Percentiles rank a stretch among this genome's conserved stretches.
These are phyloP conservation scores for Psilocybe tampanensis DNA, from an alignment of 768 basidiomycete species.

Conservation along the genomic window DNA sequence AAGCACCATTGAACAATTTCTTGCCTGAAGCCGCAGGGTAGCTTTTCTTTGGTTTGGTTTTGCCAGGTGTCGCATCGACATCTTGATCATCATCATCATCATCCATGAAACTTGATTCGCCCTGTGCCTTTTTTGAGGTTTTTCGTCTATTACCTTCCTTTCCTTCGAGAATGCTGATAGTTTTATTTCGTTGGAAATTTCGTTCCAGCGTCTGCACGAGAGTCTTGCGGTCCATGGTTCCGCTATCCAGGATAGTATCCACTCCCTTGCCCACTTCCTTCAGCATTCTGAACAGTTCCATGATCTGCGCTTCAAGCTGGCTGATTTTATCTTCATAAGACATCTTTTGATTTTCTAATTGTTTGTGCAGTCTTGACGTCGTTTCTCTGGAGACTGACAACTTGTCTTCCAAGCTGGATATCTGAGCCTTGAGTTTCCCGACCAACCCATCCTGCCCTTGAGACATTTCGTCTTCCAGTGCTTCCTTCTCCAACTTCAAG, in stretches of 20 bases:
- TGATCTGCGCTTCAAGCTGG: conserved; percentile 89
- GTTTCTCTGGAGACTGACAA: conserved; percentile 79
- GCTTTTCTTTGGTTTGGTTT: conserved; percentile 45
- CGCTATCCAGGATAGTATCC: conserved; percentile 70
- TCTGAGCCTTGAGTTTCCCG: conserved; percentile 74
- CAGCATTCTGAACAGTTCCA: conserved; percentile 93
- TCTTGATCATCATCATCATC: conserved; percentile 51
- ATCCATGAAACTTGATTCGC: conserved; percentile 29
- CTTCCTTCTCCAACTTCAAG: conserved; percentile 81
- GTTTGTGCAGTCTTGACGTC: conserved; percentile 71
- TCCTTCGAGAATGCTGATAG: conserved; percentile 86
- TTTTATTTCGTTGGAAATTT: conserved; percentile 81
- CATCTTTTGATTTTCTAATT: conserved; percentile 74
- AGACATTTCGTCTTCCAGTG: conserved; percentile 78
- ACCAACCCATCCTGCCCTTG: conserved; percentile 84
- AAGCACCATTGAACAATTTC: conserved; percentile 32
- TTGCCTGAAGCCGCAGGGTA: conserved; percentile 27
- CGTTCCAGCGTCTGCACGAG: conserved; percentile 81
- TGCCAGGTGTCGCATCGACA: conserved; percentile 58
- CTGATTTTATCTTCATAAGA: conserved; percentile 86
- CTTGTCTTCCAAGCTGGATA: conserved; percentile 74
- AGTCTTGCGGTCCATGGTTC: conserved; percentile 77
- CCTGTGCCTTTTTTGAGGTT: conserved; percentile 28
- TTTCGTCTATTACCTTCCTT: conserved; percentile 37
- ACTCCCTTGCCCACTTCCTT: conserved; percentile 81